Evolutionary conservation across 129 eudicot species (phyloP), one percentile per base, ranked within the genome.

Genomic region (Tanacetum coccineum): DNA sequence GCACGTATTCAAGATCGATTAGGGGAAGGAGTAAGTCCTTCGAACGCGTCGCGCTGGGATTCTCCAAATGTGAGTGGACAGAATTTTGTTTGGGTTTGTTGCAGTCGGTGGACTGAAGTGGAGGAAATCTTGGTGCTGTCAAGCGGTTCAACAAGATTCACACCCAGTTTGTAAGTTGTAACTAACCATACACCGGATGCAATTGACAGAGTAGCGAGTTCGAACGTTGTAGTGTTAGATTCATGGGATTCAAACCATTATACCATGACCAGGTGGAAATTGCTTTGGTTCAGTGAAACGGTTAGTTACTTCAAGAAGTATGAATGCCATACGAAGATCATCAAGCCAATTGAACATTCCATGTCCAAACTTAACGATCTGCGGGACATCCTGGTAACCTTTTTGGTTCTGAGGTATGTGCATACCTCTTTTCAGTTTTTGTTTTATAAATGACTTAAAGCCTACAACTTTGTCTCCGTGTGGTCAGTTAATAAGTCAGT

Each of bases 321-420:
- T 88, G 78, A 81, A 71, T 68, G 68, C 72, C 17, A 62, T 40
- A 82, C 85, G 19, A 68, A 78, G 81, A 85, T 92, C 71, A 74
- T 92, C 51, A 85, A 76, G 80, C 88, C 96, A n/a, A 72, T 83
- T 58, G 78, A 86, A 74, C 88, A 83, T 85, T 79, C 85, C 52
- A 52, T 76, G 13, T 76, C 91, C 50, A 66, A 60, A 8, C 71
- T 84, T 39, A 70, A 77, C 70, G 77, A 81, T 68, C 68, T 40
- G 18, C 84, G 81, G 57, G 96, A 84, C 14, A 81, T 93, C 53
- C 55, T 80, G 28, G 84, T 93, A 13, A 83, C 89, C 67, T 88
- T 93, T 73, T 63, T 68, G 73, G 98, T 87, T 28, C 45, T 74
- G 81, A 88, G 98, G 98, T 93, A 62, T 66, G 96, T 78, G 64